phyloP scores from a whole-genome alignment of 352 stramenopile genomes.

The Globisporangium recalcitrans region DNA sequence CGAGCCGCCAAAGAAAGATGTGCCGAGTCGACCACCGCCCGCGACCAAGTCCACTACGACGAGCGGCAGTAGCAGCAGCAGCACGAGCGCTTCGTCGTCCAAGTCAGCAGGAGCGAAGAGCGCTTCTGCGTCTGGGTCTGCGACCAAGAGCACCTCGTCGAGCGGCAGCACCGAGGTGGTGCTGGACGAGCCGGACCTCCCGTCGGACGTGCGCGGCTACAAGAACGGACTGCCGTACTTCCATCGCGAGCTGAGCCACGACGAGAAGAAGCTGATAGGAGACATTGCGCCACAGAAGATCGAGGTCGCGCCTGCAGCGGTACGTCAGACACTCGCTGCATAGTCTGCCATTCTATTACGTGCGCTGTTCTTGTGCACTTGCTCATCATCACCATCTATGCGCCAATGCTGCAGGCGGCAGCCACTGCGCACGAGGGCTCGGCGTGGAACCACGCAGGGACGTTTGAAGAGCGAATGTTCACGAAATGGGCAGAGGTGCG shows the following conservation, averaged over 20 bases:
- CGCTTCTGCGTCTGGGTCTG: conserved; percentile 4
- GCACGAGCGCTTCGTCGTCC: not conserved
- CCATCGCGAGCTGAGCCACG: conserved; percentile 94
- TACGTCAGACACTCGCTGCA: conserved; percentile 8
- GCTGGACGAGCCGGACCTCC: conserved; percentile 59
- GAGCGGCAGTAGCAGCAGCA: not conserved
- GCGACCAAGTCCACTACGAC: conserved; percentile 1
- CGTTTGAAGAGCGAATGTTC: conserved; percentile 87
- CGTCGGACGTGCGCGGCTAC: conserved; percentile 60
- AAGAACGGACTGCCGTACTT: conserved; percentile 93
- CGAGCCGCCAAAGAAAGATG: conserved; percentile 49
- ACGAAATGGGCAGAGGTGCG: conserved; percentile 78
- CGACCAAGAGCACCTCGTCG: conserved; percentile 17
- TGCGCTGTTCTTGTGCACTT: not conserved
- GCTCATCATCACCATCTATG: too few relatives aligned
- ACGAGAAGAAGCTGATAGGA: conserved; percentile 95
- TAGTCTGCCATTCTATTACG: not conserved
- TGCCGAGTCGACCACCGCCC: conserved; percentile 21
- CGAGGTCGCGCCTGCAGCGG: conserved; percentile 30
- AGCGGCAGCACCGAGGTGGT: conserved; percentile 45
- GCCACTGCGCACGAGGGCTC: conserved; percentile 63
- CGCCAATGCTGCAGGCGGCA: conserved; percentile 11
- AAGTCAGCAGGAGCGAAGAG: not conserved
- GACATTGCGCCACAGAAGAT: conserved; percentile 91
- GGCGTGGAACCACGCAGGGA: conserved; percentile 90